Percentiles rank a stretch among this genome's conserved stretches.
Conservation (phyloP, 192 early-diverging fungal genomes). For the Coemansia pectinata region DNA sequence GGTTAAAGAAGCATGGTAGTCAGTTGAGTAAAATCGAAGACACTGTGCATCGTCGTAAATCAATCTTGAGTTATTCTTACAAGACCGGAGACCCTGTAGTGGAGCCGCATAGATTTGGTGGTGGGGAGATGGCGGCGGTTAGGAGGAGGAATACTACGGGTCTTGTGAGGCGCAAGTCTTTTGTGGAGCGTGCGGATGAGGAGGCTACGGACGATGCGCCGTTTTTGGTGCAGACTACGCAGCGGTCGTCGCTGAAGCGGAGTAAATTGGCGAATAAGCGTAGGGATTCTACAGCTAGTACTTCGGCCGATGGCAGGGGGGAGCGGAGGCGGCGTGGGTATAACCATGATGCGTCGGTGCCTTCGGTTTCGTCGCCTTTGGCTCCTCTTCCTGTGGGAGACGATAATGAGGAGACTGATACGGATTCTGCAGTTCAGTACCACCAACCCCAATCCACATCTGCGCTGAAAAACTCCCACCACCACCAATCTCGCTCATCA, state of each 20-base stretch:
- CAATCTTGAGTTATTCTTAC: conserved; percentile 54
- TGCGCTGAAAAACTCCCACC: conserved; percentile 9
- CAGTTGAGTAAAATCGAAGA: conserved; percentile 47
- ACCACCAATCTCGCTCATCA: not conserved
- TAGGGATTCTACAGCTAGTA: conserved; percentile 46
- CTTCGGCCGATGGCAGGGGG: conserved; percentile 1
- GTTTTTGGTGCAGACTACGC: conserved; percentile 50
- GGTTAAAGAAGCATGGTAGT: conserved; percentile 53
- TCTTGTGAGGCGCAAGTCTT: conserved; percentile 40
- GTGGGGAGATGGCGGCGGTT: conserved; percentile 4
- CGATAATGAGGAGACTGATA: not conserved
- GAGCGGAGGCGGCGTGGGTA: conserved; percentile 11
- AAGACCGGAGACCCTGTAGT: conserved; percentile 10
- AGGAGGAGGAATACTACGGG: conserved; percentile 44
- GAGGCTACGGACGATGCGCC: conserved; percentile 33
- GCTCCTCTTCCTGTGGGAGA: conserved; percentile 6
- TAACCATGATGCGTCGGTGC: conserved; percentile 14
- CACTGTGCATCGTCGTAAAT: conserved; percentile 45
- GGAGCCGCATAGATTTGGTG: not conserved
- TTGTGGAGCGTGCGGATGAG: conserved; percentile 43
- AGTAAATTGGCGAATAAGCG: conserved; percentile 55
- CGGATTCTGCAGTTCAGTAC: not conserved
- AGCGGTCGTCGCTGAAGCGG: conserved; percentile 52
- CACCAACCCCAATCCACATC: not conserved
- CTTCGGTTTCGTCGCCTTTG: conserved; percentile 38